phyloP scores from a whole-genome alignment of 257 asterid genomes.

The Gentiana macrophylla region DNA sequence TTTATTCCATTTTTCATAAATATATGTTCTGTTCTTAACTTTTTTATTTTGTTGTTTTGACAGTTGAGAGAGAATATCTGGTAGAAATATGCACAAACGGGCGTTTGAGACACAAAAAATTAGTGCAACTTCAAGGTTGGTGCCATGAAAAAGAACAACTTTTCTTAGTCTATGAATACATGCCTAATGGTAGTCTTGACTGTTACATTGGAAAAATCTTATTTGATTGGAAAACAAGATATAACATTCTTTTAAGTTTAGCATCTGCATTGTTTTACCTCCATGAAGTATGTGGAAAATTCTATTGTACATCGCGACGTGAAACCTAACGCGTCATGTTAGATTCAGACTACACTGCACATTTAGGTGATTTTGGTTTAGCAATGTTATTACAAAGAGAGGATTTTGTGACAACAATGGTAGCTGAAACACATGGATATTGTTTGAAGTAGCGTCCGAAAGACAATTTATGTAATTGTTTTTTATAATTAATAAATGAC shows the following conservation, averaged over 20 bases:
- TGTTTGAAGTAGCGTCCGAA: too few species aligned
- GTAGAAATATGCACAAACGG: conserved; percentile 76
- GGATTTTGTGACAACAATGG: conserved; percentile 45
- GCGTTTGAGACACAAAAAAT: conserved; percentile 46
- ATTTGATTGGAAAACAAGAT: conserved; percentile 47
- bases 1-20: too few species aligned
- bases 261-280: conserved; percentile 56
- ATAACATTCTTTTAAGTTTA: conserved; percentile 34
- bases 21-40: too few species aligned
- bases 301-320: conserved; percentile 57
- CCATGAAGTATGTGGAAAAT: conserved; percentile 50
- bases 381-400: conserved; percentile 37
- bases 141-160: conserved; percentile 48
- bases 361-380: conserved; percentile 52
- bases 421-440: conserved; percentile 58
- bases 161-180: conserved; percentile 45
- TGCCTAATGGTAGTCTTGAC: conserved; percentile 69
- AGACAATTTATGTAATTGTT: too few species aligned
- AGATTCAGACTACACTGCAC: conserved; percentile 37
- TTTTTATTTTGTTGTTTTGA: neutral
- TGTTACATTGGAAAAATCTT: conserved; percentile 37
- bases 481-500: too few species aligned
- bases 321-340: conserved; percentile 66
- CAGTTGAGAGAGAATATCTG: conserved; percentile 52
- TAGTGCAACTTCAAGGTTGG: conserved; percentile 66